Evolutionary conservation across 306 rosid genomes (phyloP).

Genomic region (Carpinus viminea): DNA sequence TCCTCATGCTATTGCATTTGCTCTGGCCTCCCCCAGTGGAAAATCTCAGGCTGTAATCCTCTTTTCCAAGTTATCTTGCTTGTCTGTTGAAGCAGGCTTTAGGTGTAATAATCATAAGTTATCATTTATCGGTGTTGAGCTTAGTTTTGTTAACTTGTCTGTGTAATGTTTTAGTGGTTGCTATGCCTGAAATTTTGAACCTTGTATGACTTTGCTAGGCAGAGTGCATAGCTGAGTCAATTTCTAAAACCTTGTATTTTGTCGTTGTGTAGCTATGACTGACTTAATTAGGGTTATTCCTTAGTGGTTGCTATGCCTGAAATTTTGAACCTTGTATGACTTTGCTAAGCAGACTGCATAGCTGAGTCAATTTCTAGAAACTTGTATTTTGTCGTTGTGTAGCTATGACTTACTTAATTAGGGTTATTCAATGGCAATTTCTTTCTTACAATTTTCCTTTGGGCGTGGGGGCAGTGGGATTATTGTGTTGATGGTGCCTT

Average conservation of each 20-base stretch:
- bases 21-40: conserved; percentile 12
- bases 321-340: neutral
- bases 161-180: neutral
- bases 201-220: neutral
- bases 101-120: neutral
- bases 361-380: neutral
- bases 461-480: neutral
- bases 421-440: neutral
- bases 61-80: conserved; percentile 11
- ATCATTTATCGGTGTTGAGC: neutral
- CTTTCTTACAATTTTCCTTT: conserved; percentile 2
- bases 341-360: neutral
- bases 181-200: neutral
- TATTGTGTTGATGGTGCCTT: conserved; percentile 14
- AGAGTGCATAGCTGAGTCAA: neutral
- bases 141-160: neutral
- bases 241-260: neutral
- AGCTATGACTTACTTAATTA: neutral
- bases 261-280: neutral
- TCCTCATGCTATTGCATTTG: conserved; percentile 16
- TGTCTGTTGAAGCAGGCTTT: neutral
- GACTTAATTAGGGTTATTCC: neutral
- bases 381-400: neutral
- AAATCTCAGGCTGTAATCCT: conserved; percentile 11
- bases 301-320: neutral